Base-by-base conservation (phyloP, 1,139 yeast species). In the Hanseniaspora gamundiae region DNA sequence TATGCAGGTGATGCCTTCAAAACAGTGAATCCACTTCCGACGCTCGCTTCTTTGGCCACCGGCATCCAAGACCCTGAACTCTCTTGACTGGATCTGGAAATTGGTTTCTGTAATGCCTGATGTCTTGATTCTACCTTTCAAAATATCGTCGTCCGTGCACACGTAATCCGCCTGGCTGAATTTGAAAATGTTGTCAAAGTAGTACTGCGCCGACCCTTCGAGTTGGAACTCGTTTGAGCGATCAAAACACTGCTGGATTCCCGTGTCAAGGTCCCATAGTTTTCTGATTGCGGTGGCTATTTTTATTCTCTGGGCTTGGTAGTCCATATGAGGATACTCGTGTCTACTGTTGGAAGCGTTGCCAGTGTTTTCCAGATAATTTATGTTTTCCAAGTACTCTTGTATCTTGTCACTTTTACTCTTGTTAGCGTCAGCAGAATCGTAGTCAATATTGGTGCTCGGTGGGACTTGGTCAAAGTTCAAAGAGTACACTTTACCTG, bases 31-130 rank as follows among this genome's bases (percentile, higher is more conserved):
- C 98, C 98, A 91, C 60, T 91, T 91, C 52, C 80, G 78, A 47
- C 98, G 73, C 63, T 91, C 98, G 36, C 88, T 78, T 47, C 98
- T 70, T 64, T 91, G 98, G 2, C 99, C 99, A 42, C 99, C 99
- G 5, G 95, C 97, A 66, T 91, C 99, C 46, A 87, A 68, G 41
- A 93, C 85, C 54, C 77, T 78, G 57, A 88, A 79, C 48, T 71
- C 78, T 45, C 76, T 70, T 10, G 80, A 68, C 52, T 82, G 72
- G 48, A 88, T 77, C 47, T 71, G 70, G 62, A 93, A 88, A 45
- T 72, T 73, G 6, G 94, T 84, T 58, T 91, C 95, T 1, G 94
- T 83, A 41, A 91, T 86, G 0, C 99, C 98, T 0, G 96, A 87
- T 8, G 98, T 91, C 64, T 88, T 91, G 55, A 91, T 85, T 39